Evolutionary conservation across 495 filamentous ascomycete genomes (phyloP).

Genomic region (Thozetella sp.): DNA sequence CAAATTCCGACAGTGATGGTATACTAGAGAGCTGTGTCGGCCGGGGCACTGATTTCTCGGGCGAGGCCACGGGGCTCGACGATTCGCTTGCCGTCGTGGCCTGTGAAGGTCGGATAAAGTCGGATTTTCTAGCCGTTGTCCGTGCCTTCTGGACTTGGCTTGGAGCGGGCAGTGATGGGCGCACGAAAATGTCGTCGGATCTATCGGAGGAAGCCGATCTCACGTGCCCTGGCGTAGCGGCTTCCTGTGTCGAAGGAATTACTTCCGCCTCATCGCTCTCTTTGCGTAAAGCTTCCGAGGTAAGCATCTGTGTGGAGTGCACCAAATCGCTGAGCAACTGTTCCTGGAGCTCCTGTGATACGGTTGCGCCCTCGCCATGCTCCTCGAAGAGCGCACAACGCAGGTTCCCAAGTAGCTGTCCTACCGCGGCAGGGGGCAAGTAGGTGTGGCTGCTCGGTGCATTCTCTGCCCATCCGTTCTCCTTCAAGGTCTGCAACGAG

Average conservation of each 20-base stretch:
- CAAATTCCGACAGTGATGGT: conserved; percentile 5
- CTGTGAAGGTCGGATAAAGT: conserved; percentile 36
- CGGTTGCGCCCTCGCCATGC: conserved; percentile 19
- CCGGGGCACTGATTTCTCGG: conserved; percentile 25
- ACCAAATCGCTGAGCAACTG: conserved; percentile 45
- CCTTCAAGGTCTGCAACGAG: conserved; percentile 37
- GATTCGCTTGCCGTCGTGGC: conserved; percentile 42
- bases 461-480: conserved; percentile 38
- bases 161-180: conserved; percentile 6
- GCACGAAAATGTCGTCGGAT: neutral
- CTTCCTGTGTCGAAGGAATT: conserved; percentile 31
- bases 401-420: conserved; percentile 46
- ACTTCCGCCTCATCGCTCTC: conserved; percentile 20
- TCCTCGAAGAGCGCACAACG: conserved; percentile 38
- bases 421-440: conserved; percentile 46
- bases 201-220: neutral
- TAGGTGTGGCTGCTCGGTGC: conserved; percentile 38
- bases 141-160: conserved; percentile 5
- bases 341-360: conserved; percentile 46
- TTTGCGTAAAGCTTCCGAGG: conserved; percentile 2
- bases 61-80: conserved; percentile 28
- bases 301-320: conserved; percentile 36
- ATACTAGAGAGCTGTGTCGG: conserved; percentile 5
- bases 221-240: neutral
- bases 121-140: conserved; percentile 9